Evolutionary conservation across 805 yeast genomes (phyloP), one percentile per base, ranked within the genome.

Genomic region (Isabelozyma gotoi): DNA sequence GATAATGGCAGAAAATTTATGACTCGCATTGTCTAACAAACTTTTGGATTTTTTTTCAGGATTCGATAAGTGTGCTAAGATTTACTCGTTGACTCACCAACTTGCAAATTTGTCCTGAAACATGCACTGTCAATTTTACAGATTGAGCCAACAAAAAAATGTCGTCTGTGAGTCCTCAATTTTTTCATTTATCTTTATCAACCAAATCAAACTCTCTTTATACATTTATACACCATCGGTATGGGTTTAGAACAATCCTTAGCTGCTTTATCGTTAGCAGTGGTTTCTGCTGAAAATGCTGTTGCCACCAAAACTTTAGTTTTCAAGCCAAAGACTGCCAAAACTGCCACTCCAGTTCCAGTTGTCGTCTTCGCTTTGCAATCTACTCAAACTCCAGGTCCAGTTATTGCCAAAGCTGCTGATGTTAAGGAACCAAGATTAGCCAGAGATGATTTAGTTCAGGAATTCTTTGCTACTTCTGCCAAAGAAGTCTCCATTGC

Each of bases 271-370:
- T 83, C 90, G 34, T 66, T 85, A 52, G 74, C 79, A 32, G 74
- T 78, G 34, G 83, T 77, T 36, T 55, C 75, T 14, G 63, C 77
- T 38, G 83, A 74, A 37, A 70, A 74, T 32, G 74, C 85, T 2
- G 48, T 71, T 19, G 71, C 82, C 20, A 77, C 88, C 48, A 89
- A 89, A 66, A 78, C 91, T 4, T 72, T 89, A 48, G 90, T 89
- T 19, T 89, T 89, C 79, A 89, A 89, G 70, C 96, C 96, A 55
- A 89, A 89, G 70, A 88, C 96, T 38, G 84, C 96, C 31, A 89
- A 89, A 60, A 69, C 88, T 38, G 88, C 87, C 40, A 65, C 78
- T 15, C 86, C 94, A 19, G 81, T 85, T 33, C 96, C 97, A 34
- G 77, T 89, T 21, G 78, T 89, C 41, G 88, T 88, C 24, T 76